Evolutionary conservation across 1,284 basidiomycete genomes (phyloP).

Genomic region (Rhodotorula mucilaginosa): DNA sequence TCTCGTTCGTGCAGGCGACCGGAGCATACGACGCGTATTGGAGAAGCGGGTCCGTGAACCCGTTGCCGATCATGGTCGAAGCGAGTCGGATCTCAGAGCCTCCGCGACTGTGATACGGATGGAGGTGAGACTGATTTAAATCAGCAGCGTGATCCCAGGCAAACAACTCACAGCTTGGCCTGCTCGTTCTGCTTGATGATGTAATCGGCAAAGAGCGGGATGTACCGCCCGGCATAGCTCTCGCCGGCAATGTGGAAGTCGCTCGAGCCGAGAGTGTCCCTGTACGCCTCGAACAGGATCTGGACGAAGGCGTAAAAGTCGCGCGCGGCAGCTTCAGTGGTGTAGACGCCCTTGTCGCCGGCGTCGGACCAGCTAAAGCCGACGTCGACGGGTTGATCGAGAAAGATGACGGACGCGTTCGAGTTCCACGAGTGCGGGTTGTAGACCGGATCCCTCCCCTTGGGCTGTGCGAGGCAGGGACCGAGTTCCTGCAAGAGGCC

Average conservation of each 20-base stretch:
- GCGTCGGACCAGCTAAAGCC: constrained; percentile 50
- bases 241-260: constrained; percentile 40
- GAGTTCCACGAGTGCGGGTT: constrained; percentile 49
- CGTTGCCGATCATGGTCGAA: constrained; percentile 42
- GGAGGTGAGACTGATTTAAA: no score
- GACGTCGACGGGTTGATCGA: constrained; percentile 48
- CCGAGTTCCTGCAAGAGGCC: constrained; percentile 57
- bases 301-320: constrained; percentile 48
- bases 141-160: no score
- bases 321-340: constrained; percentile 47
- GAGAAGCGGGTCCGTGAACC: constrained; percentile 42
- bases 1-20: constrained; percentile 39
- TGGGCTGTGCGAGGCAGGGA: constrained; percentile 42
- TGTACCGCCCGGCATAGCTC: constrained; percentile 41
- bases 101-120: background rate
- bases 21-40: constrained; percentile 44
- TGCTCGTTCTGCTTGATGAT: constrained; percentile 40
- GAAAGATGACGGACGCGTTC: constrained; percentile 45
- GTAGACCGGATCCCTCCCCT: constrained; percentile 23
- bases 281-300: constrained; percentile 50
- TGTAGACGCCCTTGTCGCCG: constrained; percentile 45
- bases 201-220: constrained; percentile 43
- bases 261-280: constrained; percentile 41
- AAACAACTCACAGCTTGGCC: background rate
- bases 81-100: constrained; percentile 37